These are phyloP conservation scores for Bretschneidera sinensis DNA, from an alignment of 345 rosid species.

Conservation along the genomic window DNA sequence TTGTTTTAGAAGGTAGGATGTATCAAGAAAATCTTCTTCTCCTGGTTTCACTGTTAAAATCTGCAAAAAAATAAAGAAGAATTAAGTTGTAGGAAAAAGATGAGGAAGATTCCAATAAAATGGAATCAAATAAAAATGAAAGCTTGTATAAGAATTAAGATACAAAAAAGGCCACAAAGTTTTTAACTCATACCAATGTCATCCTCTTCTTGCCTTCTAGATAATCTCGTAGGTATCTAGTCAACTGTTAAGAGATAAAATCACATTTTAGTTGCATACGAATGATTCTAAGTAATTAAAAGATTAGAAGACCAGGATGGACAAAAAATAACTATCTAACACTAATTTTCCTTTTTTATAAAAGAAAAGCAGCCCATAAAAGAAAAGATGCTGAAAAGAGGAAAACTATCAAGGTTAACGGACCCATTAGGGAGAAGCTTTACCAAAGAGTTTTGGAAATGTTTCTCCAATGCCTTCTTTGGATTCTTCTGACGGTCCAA, in stretches of 20 bases:
- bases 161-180: conserved; percentile 5
- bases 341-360: too few relatives aligned
- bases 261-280: background rate
- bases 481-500: conserved; percentile 89
- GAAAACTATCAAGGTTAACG: too few relatives aligned
- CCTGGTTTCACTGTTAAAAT: conserved; percentile 77
- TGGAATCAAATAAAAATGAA: background rate
- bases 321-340: background rate
- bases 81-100: background rate
- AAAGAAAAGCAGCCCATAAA: background rate
- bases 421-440: conserved; percentile 13
- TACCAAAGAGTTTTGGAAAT: conserved; percentile 88
- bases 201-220: conserved; percentile 89
- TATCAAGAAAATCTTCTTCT: conserved; percentile 74
- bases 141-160: conserved; percentile 7
- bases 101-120: background rate
- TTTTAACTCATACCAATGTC: conserved; percentile 59
- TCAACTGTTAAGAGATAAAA: conserved; percentile 47
- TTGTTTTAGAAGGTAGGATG: conserved; percentile 65
- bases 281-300: background rate
- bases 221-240: conserved; percentile 80
- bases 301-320: background rate
- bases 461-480: conserved; percentile 80
- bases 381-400: background rate
- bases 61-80: conserved; percentile 31